Evolutionary conservation across 352 stramenopile species (phyloP), one percentile per base, ranked within the genome.

Genomic region (Phytophthora sojae): DNA sequence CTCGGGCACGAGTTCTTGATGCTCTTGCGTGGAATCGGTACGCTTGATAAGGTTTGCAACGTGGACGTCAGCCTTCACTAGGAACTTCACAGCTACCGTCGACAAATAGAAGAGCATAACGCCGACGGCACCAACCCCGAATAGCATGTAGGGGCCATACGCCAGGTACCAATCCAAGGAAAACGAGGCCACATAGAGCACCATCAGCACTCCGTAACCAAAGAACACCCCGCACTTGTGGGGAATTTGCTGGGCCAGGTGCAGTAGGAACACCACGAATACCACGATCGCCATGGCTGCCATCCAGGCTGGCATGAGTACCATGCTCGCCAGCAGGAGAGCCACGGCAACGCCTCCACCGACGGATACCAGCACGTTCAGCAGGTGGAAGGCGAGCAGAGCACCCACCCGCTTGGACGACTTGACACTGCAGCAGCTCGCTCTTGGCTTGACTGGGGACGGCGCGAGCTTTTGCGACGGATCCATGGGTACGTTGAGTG

Each of bases 311-410:
- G 60, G 54, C 54, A 74, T 56, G 3, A 74, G 39, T 25, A 14
- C 47, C 35, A 74, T 61, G 19, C 67, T 74, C 7, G 17, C 26
- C 11, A 70, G 29, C 56, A 70, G 11, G 0, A 75, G 17, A 14
- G 17, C 39, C 21, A 61, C 54, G 15, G 26, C 52, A 35, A 66
- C 37, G 57, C 62, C n/a, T 5, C 61, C 61, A 57, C 55, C 50
- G 5, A 71, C 45, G 23, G 58, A 17, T 9, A 75, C 15, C 19
- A 62, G 2, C 9, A 51, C 29, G 42, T 75, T 75, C 39, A 70
- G 12, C 7, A 71, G 4, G 56, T 71, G 54, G n/a, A 71, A 75
- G n/a, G 19, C 11, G 15, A 75, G 49, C 29, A 71, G 50, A 37
- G 9, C 32, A 14, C 32, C 32, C 32, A 37, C 32, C 32, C 9